Evolutionary conservation across 2,329 filamentous ascomycete species (phyloP).

Genomic region (Cladosporium austrohemisphaericum): DNA sequence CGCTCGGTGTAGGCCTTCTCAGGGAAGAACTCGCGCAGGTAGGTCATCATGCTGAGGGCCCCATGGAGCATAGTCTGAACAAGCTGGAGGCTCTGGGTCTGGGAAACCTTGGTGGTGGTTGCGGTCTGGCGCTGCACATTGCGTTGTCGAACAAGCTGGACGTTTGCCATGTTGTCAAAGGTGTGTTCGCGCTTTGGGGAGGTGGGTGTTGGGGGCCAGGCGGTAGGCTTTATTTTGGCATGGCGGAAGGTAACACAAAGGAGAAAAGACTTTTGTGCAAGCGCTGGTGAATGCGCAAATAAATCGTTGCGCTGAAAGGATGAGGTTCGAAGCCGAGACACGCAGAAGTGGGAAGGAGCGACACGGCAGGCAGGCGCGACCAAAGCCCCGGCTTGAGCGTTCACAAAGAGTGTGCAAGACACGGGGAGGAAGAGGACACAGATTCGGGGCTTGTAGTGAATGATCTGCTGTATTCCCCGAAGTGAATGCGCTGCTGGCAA

Average conservation of each 20-base stretch:
- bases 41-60: constrained; percentile 37
- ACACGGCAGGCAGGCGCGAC: background rate
- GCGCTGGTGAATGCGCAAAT: background rate
- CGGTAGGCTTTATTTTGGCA: background rate
- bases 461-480: no score
- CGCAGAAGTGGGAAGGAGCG: background rate
- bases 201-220: background rate
- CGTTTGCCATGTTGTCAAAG: constrained; percentile 21
- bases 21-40: constrained; percentile 31
- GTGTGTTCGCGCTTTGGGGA: background rate
- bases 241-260: no score
- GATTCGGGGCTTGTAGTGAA: no score
- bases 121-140: constrained; percentile 21
- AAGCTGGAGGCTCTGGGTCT: constrained; percentile 46
- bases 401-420: no score
- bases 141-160: constrained; percentile 22
- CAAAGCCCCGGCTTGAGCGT: background rate
- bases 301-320: background rate
- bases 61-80: constrained; percentile 48
- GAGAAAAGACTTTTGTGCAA: no score
- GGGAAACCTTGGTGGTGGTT: constrained; percentile 30
- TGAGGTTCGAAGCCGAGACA: background rate
- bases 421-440: no score
- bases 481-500: no score
- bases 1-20: constrained; percentile 32